phyloP scores from a whole-genome alignment of 208 protist species.

The Eutreptiella sp. region DNA sequence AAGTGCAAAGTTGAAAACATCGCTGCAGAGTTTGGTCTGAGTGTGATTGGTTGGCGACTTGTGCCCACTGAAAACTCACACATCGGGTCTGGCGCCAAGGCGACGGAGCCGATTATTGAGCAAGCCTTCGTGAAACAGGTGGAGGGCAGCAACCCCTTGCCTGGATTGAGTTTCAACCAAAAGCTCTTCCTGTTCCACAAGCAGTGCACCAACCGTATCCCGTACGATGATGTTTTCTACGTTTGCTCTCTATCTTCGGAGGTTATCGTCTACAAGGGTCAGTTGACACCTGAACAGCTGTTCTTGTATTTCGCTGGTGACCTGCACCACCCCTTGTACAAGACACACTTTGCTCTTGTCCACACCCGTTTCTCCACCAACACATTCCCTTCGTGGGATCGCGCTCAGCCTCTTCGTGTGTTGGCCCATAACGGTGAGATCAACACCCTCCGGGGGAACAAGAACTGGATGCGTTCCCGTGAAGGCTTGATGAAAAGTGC shows the following conservation, averaged over 20 bases:
- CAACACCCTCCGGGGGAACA: constrained; percentile 67
- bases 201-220: constrained; percentile 26
- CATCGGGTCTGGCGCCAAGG: constrained; percentile 35
- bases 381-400: constrained; percentile 62
- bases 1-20: constrained; percentile 35
- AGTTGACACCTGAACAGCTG: constrained; percentile 45
- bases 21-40: constrained; percentile 21
- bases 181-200: constrained; percentile 29
- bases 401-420: constrained; percentile 54
- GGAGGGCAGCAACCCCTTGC: constrained; percentile 20
- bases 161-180: constrained; percentile 27
- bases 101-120: constrained; percentile 33
- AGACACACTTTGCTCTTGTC: constrained; percentile 48
- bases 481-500: constrained; percentile 42
- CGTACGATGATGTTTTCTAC: constrained; percentile 32
- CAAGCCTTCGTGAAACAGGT: constrained; percentile 35
- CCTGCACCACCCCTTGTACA: constrained; percentile 38
- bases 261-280: constrained; percentile 60
- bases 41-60: constrained; percentile 45
- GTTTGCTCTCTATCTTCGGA: constrained; percentile 34
- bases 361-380: constrained; percentile 68
- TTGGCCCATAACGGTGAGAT: constrained; percentile 77
- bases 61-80: constrained; percentile 37
- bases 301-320: constrained; percentile 47
- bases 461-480: constrained; percentile 62